Base-by-base conservation (phyloP, 179 eudicot genomes). In the Beta lomatogona region DNA sequence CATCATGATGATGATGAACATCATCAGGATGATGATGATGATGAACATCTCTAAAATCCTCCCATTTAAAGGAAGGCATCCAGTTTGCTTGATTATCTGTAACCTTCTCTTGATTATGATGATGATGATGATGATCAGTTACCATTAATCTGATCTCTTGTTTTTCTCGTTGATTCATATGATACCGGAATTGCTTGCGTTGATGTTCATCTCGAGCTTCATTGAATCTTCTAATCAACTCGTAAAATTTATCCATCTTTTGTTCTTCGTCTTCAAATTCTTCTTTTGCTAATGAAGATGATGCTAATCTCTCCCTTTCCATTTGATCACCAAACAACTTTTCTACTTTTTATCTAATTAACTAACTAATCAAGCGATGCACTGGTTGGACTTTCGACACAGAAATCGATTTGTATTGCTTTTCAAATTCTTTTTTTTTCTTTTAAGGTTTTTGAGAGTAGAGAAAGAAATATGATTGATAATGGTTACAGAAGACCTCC, bases 231-330 rank as follows among this genome's bases (percentile, higher is more conserved):
- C 83, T 79, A 25, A 88, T 83, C 6, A 88, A 66, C 9, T 78
- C 86, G 77, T 81, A 88, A 66, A 88, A 86, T 57, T 73, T 73
- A 4, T 86, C 89, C 64, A 86, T 88, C 80, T 88, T 88, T 50
- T 71, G 75, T 52, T 85, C 87, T 52, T 81, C 79, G 45, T 74
- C 78, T 3, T 55, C 78, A 28, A 73, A 73, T 12, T 61, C 82
- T 8, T 53, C 75, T 74, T 18, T 64, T 55, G 46, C 64, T 57
- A 50, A 10, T 73, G 58, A 3, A 10, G 19, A 1, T 68, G 72
- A 41, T 16, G 6, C 6, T 55, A 48, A 31, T 53, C 22, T 73
- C 10, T 15, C 64, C n/a, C 55, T 73, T 48, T 73, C 77, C 77
- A 12, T 46, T 48, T 19, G 13, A 44, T 44, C n/a, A 67, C 6